Percentiles rank a stretch among this genome's conserved stretches.
Evolutionary conservation across 2,329 filamentous ascomycete species (phyloP).

Genomic region (Fonsecaea pedrosoi): DNA sequence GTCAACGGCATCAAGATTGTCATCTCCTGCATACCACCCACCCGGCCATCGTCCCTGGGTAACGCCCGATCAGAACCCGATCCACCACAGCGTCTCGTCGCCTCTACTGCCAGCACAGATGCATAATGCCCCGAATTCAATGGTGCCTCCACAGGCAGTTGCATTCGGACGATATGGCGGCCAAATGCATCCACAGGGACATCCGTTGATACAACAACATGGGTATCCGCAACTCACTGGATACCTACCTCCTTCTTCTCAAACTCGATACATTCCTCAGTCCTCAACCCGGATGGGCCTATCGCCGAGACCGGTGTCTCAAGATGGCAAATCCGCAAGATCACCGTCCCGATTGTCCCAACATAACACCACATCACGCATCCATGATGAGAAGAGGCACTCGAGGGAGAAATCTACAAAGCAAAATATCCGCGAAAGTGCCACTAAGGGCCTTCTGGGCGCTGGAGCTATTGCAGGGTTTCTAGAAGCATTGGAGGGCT

Average conservation of each 20-base stretch:
- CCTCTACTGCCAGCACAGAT: constrained; percentile 36
- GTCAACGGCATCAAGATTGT: constrained; percentile 29
- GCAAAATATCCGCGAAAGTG: constrained; percentile 44
- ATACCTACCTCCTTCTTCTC: constrained; percentile 6
- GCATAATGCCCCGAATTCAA: constrained; percentile 30
- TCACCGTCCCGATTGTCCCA: constrained; percentile 38
- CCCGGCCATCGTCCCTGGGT: constrained; percentile 36
- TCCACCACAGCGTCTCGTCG: constrained; percentile 37
- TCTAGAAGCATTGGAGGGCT: constrained; percentile 49
- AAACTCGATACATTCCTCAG: constrained; percentile 28
- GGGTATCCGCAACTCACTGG: constrained; percentile 1
- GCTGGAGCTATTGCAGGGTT: constrained; percentile 49
- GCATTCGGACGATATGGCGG: constrained; percentile 25
- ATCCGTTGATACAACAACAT: background rate
- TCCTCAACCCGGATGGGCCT: constrained; percentile 23
- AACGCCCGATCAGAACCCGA: constrained; percentile 34
- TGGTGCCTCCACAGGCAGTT: constrained; percentile 24
- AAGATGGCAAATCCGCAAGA: constrained; percentile 37
- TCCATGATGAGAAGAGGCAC: constrained; percentile 33
- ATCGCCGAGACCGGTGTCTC: constrained; percentile 33
- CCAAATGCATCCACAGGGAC: constrained; percentile 14
- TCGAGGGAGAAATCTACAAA: constrained; percentile 37
- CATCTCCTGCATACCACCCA: constrained; percentile 33
- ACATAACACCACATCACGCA: constrained; percentile 22
- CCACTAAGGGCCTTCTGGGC: constrained; percentile 47